Evolutionary conservation across 2,329 filamentous ascomycete genomes (phyloP).

Genomic region (Raffaelea ambrosiae): DNA sequence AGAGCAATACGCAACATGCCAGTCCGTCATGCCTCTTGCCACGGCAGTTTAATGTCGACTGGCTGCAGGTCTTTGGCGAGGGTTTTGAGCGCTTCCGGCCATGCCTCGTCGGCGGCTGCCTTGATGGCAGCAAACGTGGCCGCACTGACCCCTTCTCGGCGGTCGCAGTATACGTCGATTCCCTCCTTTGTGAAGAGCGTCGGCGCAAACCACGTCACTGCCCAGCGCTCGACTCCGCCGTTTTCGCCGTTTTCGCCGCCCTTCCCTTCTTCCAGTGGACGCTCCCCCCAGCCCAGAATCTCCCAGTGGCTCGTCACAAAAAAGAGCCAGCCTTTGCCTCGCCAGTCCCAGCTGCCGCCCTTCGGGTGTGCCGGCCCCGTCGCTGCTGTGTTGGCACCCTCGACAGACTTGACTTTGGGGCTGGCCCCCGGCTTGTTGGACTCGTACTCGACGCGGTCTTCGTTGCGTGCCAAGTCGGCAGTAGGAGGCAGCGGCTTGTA

Average conservation of each 20-base stretch:
- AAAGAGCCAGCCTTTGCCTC: slow-evolving; percentile 65
- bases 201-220: slow-evolving; percentile 76
- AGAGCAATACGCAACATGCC: background rate
- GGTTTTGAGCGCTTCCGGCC: slow-evolving; percentile 43
- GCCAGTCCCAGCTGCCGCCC: slow-evolving; percentile 59
- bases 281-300: slow-evolving; percentile 65
- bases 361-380: slow-evolving; percentile 50
- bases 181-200: slow-evolving; percentile 79
- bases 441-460: slow-evolving; percentile 68
- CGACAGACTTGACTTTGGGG: slow-evolving; percentile 45
- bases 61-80: slow-evolving; percentile 41
- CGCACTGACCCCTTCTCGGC: slow-evolving; percentile 48
- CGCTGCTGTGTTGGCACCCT: slow-evolving; percentile 51
- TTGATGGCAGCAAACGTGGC: slow-evolving; percentile 27
- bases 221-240: slow-evolving; percentile 48
- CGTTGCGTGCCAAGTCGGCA: slow-evolving; percentile 33
- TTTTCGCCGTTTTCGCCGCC: slow-evolving; percentile 12
- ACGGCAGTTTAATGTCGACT: slow-evolving; percentile 44
- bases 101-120: slow-evolving; percentile 24
- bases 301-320: slow-evolving; percentile 75
- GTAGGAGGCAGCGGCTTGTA: slow-evolving; percentile 48
- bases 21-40: slow-evolving; percentile 25
- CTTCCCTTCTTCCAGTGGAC: slow-evolving; percentile 25
- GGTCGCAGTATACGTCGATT: slow-evolving; percentile 66
- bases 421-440: slow-evolving; percentile 33